Conservation (phyloP, 495 filamentous ascomycete genomes). For the Talaromyces adpressus region DNA sequence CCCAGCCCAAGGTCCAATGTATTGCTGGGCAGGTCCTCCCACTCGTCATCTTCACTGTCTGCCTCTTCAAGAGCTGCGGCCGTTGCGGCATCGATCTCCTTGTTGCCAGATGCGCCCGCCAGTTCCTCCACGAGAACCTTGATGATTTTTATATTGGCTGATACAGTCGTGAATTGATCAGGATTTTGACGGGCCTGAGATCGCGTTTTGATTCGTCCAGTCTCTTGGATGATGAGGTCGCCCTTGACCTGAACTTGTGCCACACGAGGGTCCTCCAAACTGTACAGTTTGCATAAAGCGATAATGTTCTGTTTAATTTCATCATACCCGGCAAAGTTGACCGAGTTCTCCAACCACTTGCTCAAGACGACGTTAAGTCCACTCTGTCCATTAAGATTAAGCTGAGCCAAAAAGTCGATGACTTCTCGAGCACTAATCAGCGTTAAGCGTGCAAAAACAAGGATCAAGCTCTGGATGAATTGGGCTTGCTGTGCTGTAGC, state of each 20-base stretch:
- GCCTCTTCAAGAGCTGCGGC: constrained; percentile 41
- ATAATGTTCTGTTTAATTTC: constrained; percentile 95
- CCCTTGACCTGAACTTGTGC: constrained; percentile 77
- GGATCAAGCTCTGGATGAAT: constrained; percentile 87
- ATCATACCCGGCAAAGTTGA: constrained; percentile 93
- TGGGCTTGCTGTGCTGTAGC: constrained; percentile 70
- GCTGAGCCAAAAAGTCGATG: constrained; percentile 79
- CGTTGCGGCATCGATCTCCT: constrained; percentile 46
- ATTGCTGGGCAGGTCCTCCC: constrained; percentile 78
- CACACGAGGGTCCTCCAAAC: constrained; percentile 76
- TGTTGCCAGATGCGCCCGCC: constrained; percentile 48
- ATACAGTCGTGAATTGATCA: constrained; percentile 81
- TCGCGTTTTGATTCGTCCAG: constrained; percentile 84
- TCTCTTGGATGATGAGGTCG: constrained; percentile 76
- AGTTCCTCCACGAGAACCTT: constrained; percentile 94
- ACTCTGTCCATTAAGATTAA: constrained; percentile 62
- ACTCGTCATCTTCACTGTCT: constrained; percentile 60
- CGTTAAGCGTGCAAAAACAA: constrained; percentile 89
- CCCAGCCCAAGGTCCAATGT: constrained; percentile 64
- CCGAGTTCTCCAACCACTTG: constrained; percentile 95
- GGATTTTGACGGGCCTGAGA: constrained; percentile 80
- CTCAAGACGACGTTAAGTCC: constrained; percentile 80
- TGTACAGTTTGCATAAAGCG: constrained; percentile 82
- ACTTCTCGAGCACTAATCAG: constrained; percentile 81
- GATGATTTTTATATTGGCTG: constrained; percentile 86